Percentiles rank a stretch among this genome's conserved stretches.
phyloP scores from a whole-genome alignment of 257 asterid genomes.

The Ilex aquifolium region DNA sequence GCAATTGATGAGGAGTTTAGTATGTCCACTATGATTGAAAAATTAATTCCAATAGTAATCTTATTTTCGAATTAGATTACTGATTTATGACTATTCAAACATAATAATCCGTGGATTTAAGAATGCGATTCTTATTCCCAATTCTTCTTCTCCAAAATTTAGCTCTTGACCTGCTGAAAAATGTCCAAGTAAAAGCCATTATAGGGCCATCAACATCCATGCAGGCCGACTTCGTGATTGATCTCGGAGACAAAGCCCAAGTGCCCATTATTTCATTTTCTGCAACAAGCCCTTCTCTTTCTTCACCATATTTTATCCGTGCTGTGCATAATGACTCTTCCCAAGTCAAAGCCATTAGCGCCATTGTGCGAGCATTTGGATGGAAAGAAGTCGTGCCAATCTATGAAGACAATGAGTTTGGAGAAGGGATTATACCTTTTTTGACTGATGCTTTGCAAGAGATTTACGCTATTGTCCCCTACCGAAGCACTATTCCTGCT shows the following conservation, averaged over 20 bases:
- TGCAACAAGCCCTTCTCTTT: constrained; percentile 10
- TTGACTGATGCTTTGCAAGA: neutral
- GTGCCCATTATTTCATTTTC: constrained; percentile 12
- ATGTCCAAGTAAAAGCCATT: neutral
- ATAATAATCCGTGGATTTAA: neutral
- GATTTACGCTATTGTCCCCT: neutral
- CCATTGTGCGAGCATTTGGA: neutral
- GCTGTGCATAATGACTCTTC: constrained; percentile 6
- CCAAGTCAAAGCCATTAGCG: neutral
- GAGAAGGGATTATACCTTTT: neutral
- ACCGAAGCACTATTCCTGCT: neutral
- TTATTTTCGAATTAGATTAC: too few species aligned
- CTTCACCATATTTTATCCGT: constrained; percentile 3
- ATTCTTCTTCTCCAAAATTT: neutral
- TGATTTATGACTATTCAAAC: too few species aligned
- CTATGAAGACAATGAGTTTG: neutral
- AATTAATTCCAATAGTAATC: too few species aligned
- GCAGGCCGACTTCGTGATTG: constrained; percentile 7
- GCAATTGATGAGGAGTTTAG: too few species aligned
- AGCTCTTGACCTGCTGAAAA: neutral
- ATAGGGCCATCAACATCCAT: constrained; percentile 6
- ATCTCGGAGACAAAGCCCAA: constrained; percentile 3
- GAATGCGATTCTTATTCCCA: neutral
- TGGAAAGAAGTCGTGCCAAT: neutral
- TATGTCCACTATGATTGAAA: too few species aligned